Evolutionary conservation across 768 basidiomycete species (phyloP), one percentile per base, ranked within the genome.

Genomic region (Mycena rebaudengoi): DNA sequence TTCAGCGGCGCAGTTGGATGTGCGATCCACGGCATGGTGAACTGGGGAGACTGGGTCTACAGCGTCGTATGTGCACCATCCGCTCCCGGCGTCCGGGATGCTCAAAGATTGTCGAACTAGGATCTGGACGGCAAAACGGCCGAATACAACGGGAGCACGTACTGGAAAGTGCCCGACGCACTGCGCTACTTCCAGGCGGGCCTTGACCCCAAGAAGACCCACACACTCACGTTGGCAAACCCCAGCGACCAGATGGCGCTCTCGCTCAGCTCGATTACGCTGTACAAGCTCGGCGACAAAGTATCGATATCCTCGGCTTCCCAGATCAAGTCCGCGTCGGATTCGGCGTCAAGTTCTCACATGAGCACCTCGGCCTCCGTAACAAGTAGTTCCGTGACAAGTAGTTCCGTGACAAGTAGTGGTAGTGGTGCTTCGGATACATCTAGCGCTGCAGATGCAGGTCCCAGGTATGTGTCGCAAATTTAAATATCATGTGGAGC

Each of bases 241-340:
- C 32, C 30, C 12, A 35, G 23, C 50, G 32, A 52, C 32, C 20
- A 20, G 37, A 35, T 41, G 55, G 45, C 2, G 54, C 43, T 21
- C 32, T 54, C 28, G 7, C n/a, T 41, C 13, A 45, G 29, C 16
- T 45, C 54, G 13, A 60, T 67, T 43, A 73, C 70, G 7, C 44
- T 33, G 48, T 70, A 58, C 72, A 72, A 73, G 13, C 60, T 58
- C 5, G n/a, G n/a, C n/a, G n/a, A n/a, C n/a, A n/a, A n/a, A n/a
- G n/a, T n/a, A n/a, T n/a, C n/a, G n/a, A n/a, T n/a, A n/a, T n/a
- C n/a, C n/a, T n/a, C n/a, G n/a, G n/a, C n/a, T n/a, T n/a, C n/a
- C n/a, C n/a, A n/a, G n/a, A n/a, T n/a, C n/a, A n/a, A n/a, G n/a
- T n/a, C n/a, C n/a, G n/a, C n/a, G n/a, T n/a, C n/a, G n/a, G n/a